These are phyloP conservation scores for Daldinia eschscholtzii DNA, from an alignment of 2,329 filamentous ascomycete species.

Conservation along the genomic window DNA sequence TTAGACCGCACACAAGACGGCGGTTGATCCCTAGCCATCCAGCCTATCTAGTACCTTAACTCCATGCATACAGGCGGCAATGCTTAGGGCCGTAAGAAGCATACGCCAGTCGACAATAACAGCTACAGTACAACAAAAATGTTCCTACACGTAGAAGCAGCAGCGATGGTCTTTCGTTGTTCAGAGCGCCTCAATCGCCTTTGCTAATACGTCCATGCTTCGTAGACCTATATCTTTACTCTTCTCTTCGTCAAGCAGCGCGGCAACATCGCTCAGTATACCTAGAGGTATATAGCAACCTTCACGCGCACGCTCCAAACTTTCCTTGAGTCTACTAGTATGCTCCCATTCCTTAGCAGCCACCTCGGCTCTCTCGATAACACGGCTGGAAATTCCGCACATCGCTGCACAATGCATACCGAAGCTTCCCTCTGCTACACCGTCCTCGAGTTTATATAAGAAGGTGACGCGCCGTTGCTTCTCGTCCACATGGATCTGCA, in stretches of 20 bases:
- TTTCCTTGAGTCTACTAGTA: slow-evolving; percentile 89
- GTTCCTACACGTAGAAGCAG: neutral
- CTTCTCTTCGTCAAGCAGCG: slow-evolving; percentile 72
- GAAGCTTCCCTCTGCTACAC: slow-evolving; percentile 95
- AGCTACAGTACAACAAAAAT: slow-evolving; percentile 20
- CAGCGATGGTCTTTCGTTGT: neutral
- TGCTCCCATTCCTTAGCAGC: slow-evolving; percentile 96
- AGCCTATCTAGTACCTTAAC: slow-evolving; percentile 20
- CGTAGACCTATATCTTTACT: slow-evolving; percentile 62
- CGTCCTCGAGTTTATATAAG: slow-evolving; percentile 91
- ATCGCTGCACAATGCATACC: slow-evolving; percentile 99
- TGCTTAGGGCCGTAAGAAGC: slow-evolving; percentile 5
- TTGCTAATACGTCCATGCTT: slow-evolving; percentile 70
- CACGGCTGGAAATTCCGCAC: slow-evolving; percentile 88
- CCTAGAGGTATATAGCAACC: slow-evolving; percentile 88
- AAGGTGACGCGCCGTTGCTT: slow-evolving; percentile 90
- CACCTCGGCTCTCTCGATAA: slow-evolving; percentile 88
- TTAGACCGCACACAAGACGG: slow-evolving; percentile 1
- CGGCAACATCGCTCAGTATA: slow-evolving; percentile 87
- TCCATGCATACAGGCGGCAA: slow-evolving; percentile 23
- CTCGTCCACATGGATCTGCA: slow-evolving; percentile 95
- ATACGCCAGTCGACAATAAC: neutral
- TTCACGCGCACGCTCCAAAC: slow-evolving; percentile 82
- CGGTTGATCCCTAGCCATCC: neutral
- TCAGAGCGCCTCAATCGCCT: slow-evolving; percentile 70